A percentile compares a stretch with the other conserved stretches of the same genome.
Evolutionary conservation across 208 protist genomes (phyloP).

Genomic region (Leishmania gerbilli): DNA sequence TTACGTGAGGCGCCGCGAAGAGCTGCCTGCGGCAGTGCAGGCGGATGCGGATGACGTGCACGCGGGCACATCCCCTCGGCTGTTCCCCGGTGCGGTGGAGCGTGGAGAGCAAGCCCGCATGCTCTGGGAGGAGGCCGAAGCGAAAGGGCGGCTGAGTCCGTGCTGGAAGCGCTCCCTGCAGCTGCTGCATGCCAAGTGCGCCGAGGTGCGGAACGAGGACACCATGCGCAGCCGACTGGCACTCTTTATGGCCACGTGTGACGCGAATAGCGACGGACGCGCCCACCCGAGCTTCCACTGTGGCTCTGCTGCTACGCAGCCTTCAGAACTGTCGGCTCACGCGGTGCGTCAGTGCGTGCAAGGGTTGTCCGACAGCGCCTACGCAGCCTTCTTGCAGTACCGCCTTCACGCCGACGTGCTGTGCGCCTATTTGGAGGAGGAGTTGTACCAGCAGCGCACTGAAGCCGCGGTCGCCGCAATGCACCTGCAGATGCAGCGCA

Average conservation of each 20-base stretch:
- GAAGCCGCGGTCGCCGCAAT: constrained; percentile 70
- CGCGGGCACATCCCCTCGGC: background rate
- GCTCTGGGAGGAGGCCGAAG: constrained; percentile 56
- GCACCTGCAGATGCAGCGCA: constrained; percentile 34
- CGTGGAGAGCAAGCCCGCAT: constrained; percentile 25
- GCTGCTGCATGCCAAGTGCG: constrained; percentile 49
- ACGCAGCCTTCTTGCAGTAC: constrained; percentile 85
- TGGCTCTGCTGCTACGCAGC: constrained; percentile 1
- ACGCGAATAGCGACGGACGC: constrained; percentile 68
- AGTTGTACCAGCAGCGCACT: constrained; percentile 88
- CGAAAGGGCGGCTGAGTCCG: constrained; percentile 46
- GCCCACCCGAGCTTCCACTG: constrained; percentile 38
- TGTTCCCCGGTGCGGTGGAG: constrained; percentile 6
- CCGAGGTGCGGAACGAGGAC: constrained; percentile 47
- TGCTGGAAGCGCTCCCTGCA: constrained; percentile 79
- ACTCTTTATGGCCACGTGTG: constrained; percentile 78
- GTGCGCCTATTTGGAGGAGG: constrained; percentile 84
- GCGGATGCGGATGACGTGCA: background rate
- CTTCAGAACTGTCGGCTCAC: constrained; percentile 8
- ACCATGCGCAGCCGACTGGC: constrained; percentile 66
- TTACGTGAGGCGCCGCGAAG: background rate
- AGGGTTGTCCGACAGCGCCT: constrained; percentile 57
- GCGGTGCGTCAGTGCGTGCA: constrained; percentile 48
- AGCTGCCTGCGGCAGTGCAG: background rate
- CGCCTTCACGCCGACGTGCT: constrained; percentile 82